These are phyloP conservation scores for Penicillium hesseltinei DNA, from an alignment of 2,329 filamentous ascomycete genomes.

Conservation along the genomic window DNA sequence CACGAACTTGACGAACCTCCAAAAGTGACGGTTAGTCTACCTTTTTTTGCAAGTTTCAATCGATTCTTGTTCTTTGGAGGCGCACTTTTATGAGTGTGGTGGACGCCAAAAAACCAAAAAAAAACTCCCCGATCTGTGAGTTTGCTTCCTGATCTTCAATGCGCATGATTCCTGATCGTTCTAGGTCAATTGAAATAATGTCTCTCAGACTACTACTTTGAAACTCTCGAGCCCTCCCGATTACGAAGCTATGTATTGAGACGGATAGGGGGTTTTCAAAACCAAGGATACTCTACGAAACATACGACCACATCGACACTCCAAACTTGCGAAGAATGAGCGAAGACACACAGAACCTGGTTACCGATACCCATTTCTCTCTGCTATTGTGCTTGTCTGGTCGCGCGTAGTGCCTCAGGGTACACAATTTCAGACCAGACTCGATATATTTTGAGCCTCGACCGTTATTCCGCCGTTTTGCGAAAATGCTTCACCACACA, in stretches of 20 bases:
- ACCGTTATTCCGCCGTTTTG: conserved; percentile 1
- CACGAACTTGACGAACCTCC: background rate
- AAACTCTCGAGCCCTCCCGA: conserved; percentile 3
- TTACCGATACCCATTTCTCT: conserved; percentile 9
- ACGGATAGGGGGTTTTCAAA: conserved; percentile 1
- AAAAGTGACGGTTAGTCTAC: background rate
- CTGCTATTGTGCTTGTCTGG: background rate
- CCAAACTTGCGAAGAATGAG: conserved; percentile 15
- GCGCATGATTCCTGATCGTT: conserved; percentile 1
- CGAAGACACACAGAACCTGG: conserved; percentile 3
- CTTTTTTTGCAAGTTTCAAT: background rate
- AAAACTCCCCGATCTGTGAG: background rate
- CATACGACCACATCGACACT: background rate
- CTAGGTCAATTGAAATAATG: conserved; percentile 15
- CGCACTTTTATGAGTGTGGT: background rate
- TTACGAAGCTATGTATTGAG: conserved; percentile 15
- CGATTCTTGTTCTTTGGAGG: background rate
- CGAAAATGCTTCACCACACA: conserved; percentile 27
- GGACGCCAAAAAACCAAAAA: background rate
- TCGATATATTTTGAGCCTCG: background rate
- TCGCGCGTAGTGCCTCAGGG: conserved; percentile 7
- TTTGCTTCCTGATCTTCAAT: background rate
- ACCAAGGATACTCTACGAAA: background rate
- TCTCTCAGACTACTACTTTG: conserved; percentile 4
- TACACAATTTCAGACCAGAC: background rate